Evolutionary conservation across 2,329 filamentous ascomycete genomes (phyloP).

Genomic region (Fusarium domesticum): DNA sequence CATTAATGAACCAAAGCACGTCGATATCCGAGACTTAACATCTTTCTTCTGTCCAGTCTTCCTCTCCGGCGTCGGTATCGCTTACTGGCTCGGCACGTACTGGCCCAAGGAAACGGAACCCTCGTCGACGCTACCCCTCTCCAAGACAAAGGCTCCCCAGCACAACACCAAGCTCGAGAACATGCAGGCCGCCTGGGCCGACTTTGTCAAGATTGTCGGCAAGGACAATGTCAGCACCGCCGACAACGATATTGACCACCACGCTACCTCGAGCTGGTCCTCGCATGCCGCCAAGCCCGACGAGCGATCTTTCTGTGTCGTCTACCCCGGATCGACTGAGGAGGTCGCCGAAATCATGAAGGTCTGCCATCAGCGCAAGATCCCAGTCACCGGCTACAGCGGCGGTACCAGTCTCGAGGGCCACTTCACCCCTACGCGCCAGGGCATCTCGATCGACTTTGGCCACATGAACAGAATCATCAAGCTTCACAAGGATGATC

Average conservation of each 20-base stretch:
- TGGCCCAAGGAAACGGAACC: slow-evolving; percentile 50
- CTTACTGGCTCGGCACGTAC: slow-evolving; percentile 59
- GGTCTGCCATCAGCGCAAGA: slow-evolving; percentile 73
- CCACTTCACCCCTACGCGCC: slow-evolving; percentile 78
- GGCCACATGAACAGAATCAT: slow-evolving; percentile 79
- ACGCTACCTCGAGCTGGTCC: slow-evolving; percentile 62
- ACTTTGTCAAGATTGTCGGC: slow-evolving; percentile 63
- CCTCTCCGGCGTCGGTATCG: slow-evolving; percentile 48
- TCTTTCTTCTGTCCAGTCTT: slow-evolving; percentile 41
- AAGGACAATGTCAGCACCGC: slow-evolving; percentile 62
- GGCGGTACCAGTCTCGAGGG: slow-evolving; percentile 89
- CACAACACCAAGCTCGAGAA: slow-evolving; percentile 61
- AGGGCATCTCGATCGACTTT: slow-evolving; percentile 85
- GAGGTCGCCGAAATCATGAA: slow-evolving; percentile 88
- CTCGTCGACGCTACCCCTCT: slow-evolving; percentile 58
- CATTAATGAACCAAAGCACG: not conserved
- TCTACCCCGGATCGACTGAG: slow-evolving; percentile 74
- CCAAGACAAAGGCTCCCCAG: slow-evolving; percentile 46
- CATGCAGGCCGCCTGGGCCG: slow-evolving; percentile 67
- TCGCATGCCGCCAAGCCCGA: slow-evolving; percentile 50
- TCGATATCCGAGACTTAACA: slow-evolving; percentile 3
- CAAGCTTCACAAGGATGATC: slow-evolving; percentile 70
- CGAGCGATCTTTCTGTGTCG: slow-evolving; percentile 63
- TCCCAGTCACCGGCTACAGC: slow-evolving; percentile 83
- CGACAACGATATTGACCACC: slow-evolving; percentile 52